Evolutionary conservation across 73 alveolate genomes (phyloP), one percentile per base, ranked within the genome.

Genomic region (Paramecium biaurelia): DNA sequence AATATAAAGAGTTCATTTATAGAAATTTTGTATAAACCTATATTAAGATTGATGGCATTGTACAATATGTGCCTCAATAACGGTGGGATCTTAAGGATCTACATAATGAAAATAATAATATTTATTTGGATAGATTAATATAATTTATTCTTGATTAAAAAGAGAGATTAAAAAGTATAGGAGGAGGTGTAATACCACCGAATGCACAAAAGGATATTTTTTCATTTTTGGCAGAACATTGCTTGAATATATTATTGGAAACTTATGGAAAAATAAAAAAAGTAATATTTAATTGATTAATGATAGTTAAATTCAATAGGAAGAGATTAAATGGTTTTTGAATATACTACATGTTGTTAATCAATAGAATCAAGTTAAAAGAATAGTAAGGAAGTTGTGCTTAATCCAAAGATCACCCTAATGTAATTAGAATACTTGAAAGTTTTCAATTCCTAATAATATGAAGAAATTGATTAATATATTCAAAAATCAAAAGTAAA

Each of bases 121-220:
- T 47, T 7, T 79, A 79, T 43, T 43, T 79, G 42, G 74, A 79
- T 43, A 79, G 90, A 79, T 79, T 79, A n/a, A 47, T 43, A 1
- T 79, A 41, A 41, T 79, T 79, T 47, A 79, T 79, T 7, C 18
- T 79, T 7, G 90, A 79, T 79, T 79, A 79, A 79, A 41, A 41
- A 79, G 90, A 79, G 8, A 79, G 56, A 79, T n/a, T 79, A 23
- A 79, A 79, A 45, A 79, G 90, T 24, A 42, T 43, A 20, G 90
- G 90, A 7, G 90, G 90, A 14, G 90, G 90, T 11, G 90, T 79
- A 3, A 79, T 79, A 43, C 90, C 90, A 79, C 20, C 23, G 0
- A 79, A 47, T 43, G 90, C 90, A 14, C 47, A 79, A 47, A 12
- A 42, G 47, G 90, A 79, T 47, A 42, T 79, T 9, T 79, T 43